A percentile compares a stretch with the other conserved stretches of the same genome.
Conservation (phyloP, 2,329 filamentous ascomycete species). For the Botrytis deweyae region DNA sequence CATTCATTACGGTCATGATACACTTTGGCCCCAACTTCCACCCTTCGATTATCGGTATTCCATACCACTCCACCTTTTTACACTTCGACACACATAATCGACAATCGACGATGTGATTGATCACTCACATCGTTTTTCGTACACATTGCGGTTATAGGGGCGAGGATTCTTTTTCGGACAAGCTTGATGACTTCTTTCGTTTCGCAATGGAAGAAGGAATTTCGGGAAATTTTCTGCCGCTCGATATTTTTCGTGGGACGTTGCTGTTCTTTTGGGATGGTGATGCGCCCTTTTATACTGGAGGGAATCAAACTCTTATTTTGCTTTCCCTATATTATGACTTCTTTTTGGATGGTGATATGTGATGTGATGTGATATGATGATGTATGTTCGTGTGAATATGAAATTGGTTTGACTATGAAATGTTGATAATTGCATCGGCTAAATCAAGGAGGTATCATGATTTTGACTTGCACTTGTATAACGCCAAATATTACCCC, state of each 20-base stretch:
- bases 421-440: background rate
- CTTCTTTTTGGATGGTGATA: background rate
- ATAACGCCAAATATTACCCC: background rate
- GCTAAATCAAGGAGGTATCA: background rate
- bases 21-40: background rate
- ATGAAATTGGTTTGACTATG: background rate
- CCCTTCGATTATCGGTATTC: background rate
- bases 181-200: conserved; percentile 8
- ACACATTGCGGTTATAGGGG: background rate
- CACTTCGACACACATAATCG: background rate
- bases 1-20: conserved; percentile 7
- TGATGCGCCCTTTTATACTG: background rate
- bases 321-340: conserved; percentile 12
- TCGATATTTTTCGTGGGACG: background rate
- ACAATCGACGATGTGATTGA: background rate
- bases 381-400: background rate
- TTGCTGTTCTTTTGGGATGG: background rate
- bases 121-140: background rate
- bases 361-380: conserved; percentile 6
- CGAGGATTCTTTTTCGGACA: background rate
- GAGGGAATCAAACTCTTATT: conserved; percentile 17
- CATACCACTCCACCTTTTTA: background rate
- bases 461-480: background rate
- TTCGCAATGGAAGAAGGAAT: background rate
- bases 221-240: background rate